Evolutionary conservation across 371 early-diverging fungal genomes (phyloP), one percentile per base, ranked within the genome.

Genomic region (Dichotomocladium elegans): DNA sequence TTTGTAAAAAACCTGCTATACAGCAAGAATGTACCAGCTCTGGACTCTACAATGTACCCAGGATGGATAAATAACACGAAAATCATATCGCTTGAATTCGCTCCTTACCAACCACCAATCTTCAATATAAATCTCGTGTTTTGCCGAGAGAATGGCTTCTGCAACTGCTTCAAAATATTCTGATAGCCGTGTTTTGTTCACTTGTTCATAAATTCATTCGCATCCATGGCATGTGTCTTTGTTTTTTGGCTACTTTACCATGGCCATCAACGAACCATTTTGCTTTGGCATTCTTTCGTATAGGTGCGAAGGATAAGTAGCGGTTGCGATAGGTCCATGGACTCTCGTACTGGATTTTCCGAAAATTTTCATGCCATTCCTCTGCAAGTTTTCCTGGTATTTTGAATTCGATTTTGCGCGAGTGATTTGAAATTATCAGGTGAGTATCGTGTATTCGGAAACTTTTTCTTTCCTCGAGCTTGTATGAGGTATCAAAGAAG

Each of bases 51-150:
- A 9, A 30, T 40, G 26, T 15, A 7, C 22, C 3, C 14, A 11
- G 21, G 22, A 35, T 17, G 40, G 31, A 29, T 29, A 19, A 42
- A 42, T 24, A 56, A 17, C 9, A 47, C 3, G 24, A 37, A 19
- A 48, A 10, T 34, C 17, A n/a, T 35, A 30, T 25, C n/a, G 41
- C 26, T 34, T 15, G 12, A 26, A 11, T 27, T 6, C 22, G 34
- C 8, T 2, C 22, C 66, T 52, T 66, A 70, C 71, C 57, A 74
- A 70, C 91, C 94, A 95, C 96, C 96, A 96, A 67, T 92, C 96
- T 28, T 76, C 82, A 54, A 95, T 93, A 58, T 85, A 93, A 27
- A 95, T 91, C 49, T 82, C 83, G 17, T 79, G 76, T 53, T 85
- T 86, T 31, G 95, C 94, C 10, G 81, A 77, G 47, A 85, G 63